These are phyloP conservation scores for Hygrophorus pudorinus DNA, from an alignment of 768 basidiomycete genomes.

Conservation along the genomic window DNA sequence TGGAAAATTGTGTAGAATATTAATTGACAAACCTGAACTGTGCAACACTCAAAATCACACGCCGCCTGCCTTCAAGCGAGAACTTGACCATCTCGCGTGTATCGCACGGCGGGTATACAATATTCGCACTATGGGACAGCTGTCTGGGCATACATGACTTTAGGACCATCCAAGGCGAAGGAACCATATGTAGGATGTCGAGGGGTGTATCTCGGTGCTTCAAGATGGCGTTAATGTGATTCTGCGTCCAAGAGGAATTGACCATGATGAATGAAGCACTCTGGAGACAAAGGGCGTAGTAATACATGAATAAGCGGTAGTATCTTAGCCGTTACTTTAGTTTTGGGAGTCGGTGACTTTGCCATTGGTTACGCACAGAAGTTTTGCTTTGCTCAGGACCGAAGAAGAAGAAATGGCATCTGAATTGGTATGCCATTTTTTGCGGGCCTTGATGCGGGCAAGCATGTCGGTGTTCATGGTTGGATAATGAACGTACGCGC, in stretches of 20 bases:
- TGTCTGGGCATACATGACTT: conserved; percentile 15
- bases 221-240: conserved; percentile 72
- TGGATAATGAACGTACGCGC: conserved; percentile 93
- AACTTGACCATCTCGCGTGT: conserved; percentile 60
- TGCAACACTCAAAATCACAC: conserved; percentile 75
- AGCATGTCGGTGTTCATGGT: conserved; percentile 96
- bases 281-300: conserved; percentile 69
- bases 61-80: conserved; percentile 41
- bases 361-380: conserved; percentile 35
- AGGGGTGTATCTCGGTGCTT: conserved; percentile 41
- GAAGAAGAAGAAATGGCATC: conserved; percentile 43
- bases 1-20: neutral
- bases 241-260: conserved; percentile 92
- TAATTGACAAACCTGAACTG: conserved; percentile 71
- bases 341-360: neutral
- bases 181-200: conserved; percentile 34
- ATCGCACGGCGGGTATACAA: conserved; percentile 91
- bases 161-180: conserved; percentile 23
- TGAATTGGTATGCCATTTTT: conserved; percentile 53
- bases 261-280: conserved; percentile 78
- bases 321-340: conserved; percentile 42
- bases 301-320: conserved; percentile 79
- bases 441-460: conserved; percentile 55
- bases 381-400: conserved; percentile 49
- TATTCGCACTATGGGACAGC: conserved; percentile 23